phyloP scores from a whole-genome alignment of 1,139 yeast genomes.

The Keqinozyma sinolaborantium region DNA sequence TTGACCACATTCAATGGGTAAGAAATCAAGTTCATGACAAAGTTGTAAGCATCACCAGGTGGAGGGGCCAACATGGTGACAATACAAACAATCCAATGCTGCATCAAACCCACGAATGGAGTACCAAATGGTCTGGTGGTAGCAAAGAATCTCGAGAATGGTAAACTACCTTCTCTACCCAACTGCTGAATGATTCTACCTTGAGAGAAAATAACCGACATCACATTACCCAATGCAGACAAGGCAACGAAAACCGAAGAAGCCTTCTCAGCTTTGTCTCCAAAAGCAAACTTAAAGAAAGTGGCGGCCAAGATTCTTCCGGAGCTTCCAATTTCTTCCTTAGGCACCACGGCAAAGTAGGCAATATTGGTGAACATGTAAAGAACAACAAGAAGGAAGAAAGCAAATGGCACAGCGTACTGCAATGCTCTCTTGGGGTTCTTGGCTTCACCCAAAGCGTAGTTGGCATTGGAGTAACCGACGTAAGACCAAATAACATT shows the following conservation, averaged over 20 bases:
- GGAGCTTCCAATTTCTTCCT: slow-evolving; percentile 37
- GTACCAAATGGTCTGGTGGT: slow-evolving; percentile 41
- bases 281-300: slow-evolving; percentile 44
- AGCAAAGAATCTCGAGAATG: slow-evolving; percentile 44
- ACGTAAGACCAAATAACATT: slow-evolving; percentile 80
- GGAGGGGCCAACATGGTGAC: slow-evolving; percentile 48
- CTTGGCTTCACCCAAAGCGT: slow-evolving; percentile 77
- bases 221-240: slow-evolving; percentile 47
- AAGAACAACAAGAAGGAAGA: slow-evolving; percentile 62
- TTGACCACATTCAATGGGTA: slow-evolving; percentile 52
- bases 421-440: slow-evolving; percentile 42
- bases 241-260: slow-evolving; percentile 48
- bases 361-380: slow-evolving; percentile 62
- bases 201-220: slow-evolving; percentile 48
- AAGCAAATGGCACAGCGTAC: slow-evolving; percentile 45
- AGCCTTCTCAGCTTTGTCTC: slow-evolving; percentile 43
- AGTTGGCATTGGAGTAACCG: slow-evolving; percentile 75
- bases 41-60: slow-evolving; percentile 49
- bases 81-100: slow-evolving; percentile 53
- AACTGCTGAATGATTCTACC: slow-evolving; percentile 48
- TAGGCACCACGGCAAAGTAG: slow-evolving; percentile 56
- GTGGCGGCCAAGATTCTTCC: slow-evolving; percentile 47
- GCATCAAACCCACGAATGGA: slow-evolving; percentile 55
- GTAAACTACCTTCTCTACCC: slow-evolving; percentile 48
- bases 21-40: slow-evolving; percentile 45